Percentiles rank a stretch among this genome's conserved stretches.
These are phyloP conservation scores for Citrus reticulata DNA, from an alignment of 345 rosid genomes.

Conservation along the genomic window DNA sequence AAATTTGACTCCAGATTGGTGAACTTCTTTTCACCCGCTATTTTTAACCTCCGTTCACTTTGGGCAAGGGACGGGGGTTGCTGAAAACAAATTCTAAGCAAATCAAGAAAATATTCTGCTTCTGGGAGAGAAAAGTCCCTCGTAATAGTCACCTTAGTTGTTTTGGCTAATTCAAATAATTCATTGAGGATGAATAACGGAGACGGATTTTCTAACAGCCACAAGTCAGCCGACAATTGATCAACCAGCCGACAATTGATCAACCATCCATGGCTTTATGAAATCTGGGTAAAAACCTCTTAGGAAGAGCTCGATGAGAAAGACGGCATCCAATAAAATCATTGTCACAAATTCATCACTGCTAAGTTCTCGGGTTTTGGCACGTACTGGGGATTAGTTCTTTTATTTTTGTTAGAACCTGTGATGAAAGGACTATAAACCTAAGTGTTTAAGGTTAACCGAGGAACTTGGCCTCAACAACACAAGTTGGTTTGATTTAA, in stretches of 20 bases:
- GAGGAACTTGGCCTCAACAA: too few species aligned
- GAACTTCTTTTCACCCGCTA: not conserved
- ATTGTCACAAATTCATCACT: slow-evolving; percentile 16
- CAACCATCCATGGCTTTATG: not conserved
- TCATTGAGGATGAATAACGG: not conserved
- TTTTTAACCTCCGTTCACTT: not conserved
- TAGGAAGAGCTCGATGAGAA: slow-evolving; percentile 14
- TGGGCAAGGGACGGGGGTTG: not conserved
- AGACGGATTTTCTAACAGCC: too few species aligned
- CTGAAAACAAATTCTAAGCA: not conserved
- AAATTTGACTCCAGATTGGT: not conserved
- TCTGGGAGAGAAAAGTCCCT: too few species aligned
- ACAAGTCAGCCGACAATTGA: not conserved
- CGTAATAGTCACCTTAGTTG: not conserved
- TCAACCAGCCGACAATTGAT: not conserved
- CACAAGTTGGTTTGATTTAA: too few species aligned
- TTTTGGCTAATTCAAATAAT: not conserved
- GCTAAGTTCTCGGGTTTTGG: not conserved
- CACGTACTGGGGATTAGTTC: too few species aligned
- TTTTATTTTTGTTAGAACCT: too few species aligned
- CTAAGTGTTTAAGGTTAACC: too few species aligned
- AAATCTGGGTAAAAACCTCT: not conserved
- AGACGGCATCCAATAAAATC: slow-evolving; percentile 13
- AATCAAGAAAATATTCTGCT: not conserved
- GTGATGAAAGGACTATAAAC: too few species aligned